phyloP scores from a whole-genome alignment of 2,329 filamentous ascomycete species.

The Talaromyces atroroseus region DNA sequence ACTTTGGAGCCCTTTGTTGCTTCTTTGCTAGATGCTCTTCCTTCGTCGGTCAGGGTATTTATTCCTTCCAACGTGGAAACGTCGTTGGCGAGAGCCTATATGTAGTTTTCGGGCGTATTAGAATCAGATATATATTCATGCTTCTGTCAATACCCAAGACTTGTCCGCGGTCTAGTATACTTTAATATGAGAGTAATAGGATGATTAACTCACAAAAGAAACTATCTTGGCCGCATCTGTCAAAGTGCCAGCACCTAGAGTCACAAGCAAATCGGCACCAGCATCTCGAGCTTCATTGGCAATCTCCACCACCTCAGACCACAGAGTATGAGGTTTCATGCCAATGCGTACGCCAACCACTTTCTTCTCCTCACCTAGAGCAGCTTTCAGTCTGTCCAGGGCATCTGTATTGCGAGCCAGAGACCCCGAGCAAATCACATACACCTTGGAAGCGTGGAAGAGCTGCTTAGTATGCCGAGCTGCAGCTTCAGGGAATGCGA shows the following conservation, averaged over 20 bases:
- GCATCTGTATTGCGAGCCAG: constrained; percentile 44
- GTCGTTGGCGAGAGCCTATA: constrained; percentile 45
- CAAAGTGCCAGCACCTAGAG: constrained; percentile 52
- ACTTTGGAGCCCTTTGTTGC: constrained; percentile 23
- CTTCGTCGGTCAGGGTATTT: constrained; percentile 25
- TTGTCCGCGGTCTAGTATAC: too few relatives aligned
- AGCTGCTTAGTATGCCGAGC: constrained; percentile 41
- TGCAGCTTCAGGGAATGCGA: constrained; percentile 43
- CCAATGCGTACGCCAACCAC: constrained; percentile 46
- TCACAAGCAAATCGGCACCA: constrained; percentile 48
- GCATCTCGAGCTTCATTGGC: constrained; percentile 34
- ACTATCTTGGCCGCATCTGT: constrained; percentile 54
- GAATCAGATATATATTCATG: neutral
- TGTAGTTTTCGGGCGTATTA: neutral
- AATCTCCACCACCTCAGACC: constrained; percentile 48
- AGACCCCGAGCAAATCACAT: constrained; percentile 49
- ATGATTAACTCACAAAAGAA: constrained; percentile 32
- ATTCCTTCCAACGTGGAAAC: constrained; percentile 36
- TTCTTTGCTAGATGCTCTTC: constrained; percentile 22
- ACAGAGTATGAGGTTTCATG: constrained; percentile 51
- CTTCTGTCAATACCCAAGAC: neutral
- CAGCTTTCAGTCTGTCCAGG: constrained; percentile 37
- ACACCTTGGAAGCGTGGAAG: constrained; percentile 44
- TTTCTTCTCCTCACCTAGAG: constrained; percentile 36
- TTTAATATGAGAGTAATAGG: neutral